phyloP scores from a whole-genome alignment of 1,284 basidiomycete genomes.

The Ustanciosporium gigantosporum region DNA sequence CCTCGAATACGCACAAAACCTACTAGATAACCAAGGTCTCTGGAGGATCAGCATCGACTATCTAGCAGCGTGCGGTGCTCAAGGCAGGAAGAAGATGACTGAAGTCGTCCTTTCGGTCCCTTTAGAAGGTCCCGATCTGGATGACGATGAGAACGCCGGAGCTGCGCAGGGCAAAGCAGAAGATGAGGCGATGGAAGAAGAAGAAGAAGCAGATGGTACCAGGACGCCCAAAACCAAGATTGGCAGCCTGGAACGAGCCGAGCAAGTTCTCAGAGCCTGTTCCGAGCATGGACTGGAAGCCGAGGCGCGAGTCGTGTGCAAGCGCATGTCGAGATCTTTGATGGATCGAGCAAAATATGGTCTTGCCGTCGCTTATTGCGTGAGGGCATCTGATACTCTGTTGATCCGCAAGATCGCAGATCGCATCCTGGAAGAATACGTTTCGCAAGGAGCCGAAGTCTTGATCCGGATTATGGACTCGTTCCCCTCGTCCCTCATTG shows the following conservation, averaged over 20 bases:
- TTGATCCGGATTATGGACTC: constrained; percentile 53
- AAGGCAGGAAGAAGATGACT: constrained; percentile 44
- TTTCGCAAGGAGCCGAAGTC: constrained; percentile 34
- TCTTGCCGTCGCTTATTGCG: constrained; percentile 53
- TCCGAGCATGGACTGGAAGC: constrained; percentile 49
- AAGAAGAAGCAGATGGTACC: constrained; percentile 1
- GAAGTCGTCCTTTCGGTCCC: constrained; percentile 55
- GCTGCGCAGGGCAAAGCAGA: constrained; percentile 60
- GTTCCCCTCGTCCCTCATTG: constrained; percentile 47
- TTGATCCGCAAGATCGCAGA: constrained; percentile 52
- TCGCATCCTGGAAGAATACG: constrained; percentile 50
- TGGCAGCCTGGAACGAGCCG: constrained; percentile 36
- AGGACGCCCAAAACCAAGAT: constrained; percentile 5
- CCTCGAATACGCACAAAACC: constrained; percentile 47
- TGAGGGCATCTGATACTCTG: constrained; percentile 48
- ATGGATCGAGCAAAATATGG: constrained; percentile 46
- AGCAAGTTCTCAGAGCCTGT: constrained; percentile 55
- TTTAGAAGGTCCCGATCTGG: constrained; percentile 12
- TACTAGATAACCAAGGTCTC: constrained; percentile 56
- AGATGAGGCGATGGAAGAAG: constrained; percentile 61
- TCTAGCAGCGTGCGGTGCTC: constrained; percentile 31
- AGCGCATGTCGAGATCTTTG: constrained; percentile 27
- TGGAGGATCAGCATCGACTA: constrained; percentile 60
- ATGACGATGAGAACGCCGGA: not conserved
- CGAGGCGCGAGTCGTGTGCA: constrained; percentile 55